Evolutionary conservation across 1,284 basidiomycete genomes (phyloP).

Genomic region (Cryptococcus sp.): DNA sequence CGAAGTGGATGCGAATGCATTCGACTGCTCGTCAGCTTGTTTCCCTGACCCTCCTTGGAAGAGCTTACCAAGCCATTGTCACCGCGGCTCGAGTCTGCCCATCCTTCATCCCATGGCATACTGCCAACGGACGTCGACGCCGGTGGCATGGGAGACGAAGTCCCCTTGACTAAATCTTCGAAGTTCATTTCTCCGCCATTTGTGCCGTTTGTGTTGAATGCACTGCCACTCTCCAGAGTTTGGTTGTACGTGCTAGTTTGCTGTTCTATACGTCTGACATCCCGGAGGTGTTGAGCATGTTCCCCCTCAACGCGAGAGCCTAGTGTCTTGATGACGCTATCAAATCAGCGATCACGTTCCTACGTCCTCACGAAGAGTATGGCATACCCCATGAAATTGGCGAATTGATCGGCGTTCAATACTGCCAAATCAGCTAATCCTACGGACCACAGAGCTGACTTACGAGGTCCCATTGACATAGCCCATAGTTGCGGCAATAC

Average conservation of each 20-base stretch:
- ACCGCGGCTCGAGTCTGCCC: slow-evolving; percentile 10
- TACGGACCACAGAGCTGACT: slow-evolving; percentile 35
- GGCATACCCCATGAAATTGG: slow-evolving; percentile 72
- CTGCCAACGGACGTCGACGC: not conserved
- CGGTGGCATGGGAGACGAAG: not conserved
- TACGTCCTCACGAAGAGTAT: not conserved
- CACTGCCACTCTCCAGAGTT: slow-evolving; percentile 15
- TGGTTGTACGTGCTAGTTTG: slow-evolving; percentile 32
- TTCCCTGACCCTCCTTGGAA: slow-evolving; percentile 7
- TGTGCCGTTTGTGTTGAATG: slow-evolving; percentile 23
- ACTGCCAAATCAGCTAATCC: slow-evolving; percentile 51
- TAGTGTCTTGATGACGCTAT: slow-evolving; percentile 45
- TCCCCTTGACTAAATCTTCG: slow-evolving; percentile 45
- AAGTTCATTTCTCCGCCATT: slow-evolving; percentile 43
- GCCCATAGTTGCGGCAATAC: slow-evolving; percentile 91
- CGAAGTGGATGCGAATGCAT: slow-evolving; percentile 10
- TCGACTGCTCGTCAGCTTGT: slow-evolving; percentile 14
- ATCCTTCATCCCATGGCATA: slow-evolving; percentile 44
- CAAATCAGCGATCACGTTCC: slow-evolving; percentile 1
- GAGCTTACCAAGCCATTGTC: not conserved
- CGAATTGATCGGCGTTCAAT: slow-evolving; percentile 84
- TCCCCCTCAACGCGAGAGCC: slow-evolving; percentile 46
- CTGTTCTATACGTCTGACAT: slow-evolving; percentile 44
- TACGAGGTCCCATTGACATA: slow-evolving; percentile 93
- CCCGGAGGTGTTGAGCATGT: slow-evolving; percentile 46